Evolutionary conservation across 768 basidiomycete genomes (phyloP).

Genomic region (Auricularia sp.): DNA sequence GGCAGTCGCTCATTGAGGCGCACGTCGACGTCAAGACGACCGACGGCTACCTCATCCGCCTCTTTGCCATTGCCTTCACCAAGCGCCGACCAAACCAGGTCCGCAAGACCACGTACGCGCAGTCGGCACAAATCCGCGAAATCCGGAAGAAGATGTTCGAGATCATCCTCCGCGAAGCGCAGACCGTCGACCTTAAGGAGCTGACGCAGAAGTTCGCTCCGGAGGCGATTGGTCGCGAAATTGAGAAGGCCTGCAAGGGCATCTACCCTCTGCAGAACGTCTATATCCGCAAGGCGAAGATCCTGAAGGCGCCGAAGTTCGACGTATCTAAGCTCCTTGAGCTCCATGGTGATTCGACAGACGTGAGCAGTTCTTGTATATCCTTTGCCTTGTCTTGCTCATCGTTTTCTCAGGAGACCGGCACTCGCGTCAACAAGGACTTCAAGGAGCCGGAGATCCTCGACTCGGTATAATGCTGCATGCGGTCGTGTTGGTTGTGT

Average conservation of each 20-base stretch:
- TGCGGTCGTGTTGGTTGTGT: constrained; percentile 11
- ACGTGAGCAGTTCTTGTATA: constrained; percentile 46
- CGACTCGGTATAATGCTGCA: constrained; percentile 67
- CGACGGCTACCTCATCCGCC: constrained; percentile 97
- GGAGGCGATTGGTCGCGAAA: constrained; percentile 97
- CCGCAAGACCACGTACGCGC: constrained; percentile 97
- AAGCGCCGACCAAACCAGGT: constrained; percentile 95
- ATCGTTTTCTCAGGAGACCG: constrained; percentile 61
- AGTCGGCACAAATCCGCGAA: constrained; percentile 89
- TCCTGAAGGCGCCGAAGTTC: constrained; percentile 95
- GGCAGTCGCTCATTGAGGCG: constrained; percentile 98
- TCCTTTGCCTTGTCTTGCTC: constrained; percentile 4
- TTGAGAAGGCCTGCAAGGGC: constrained; percentile 92
- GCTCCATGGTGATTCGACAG: constrained; percentile 89
- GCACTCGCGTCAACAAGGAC: constrained; percentile 86
- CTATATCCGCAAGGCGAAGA: constrained; percentile 98
- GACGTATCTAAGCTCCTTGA: constrained; percentile 93
- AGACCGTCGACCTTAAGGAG: constrained; percentile 95
- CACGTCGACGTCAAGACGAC: constrained; percentile 98
- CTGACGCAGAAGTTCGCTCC: constrained; percentile 98
- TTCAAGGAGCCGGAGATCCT: constrained; percentile 97
- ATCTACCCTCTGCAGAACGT: constrained; percentile 99
- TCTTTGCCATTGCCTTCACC: constrained; percentile 98
- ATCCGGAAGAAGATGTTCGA: constrained; percentile 99
- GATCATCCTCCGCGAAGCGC: constrained; percentile 93